Conservation (phyloP, 768 basidiomycete species). For the Mycena floridula region DNA sequence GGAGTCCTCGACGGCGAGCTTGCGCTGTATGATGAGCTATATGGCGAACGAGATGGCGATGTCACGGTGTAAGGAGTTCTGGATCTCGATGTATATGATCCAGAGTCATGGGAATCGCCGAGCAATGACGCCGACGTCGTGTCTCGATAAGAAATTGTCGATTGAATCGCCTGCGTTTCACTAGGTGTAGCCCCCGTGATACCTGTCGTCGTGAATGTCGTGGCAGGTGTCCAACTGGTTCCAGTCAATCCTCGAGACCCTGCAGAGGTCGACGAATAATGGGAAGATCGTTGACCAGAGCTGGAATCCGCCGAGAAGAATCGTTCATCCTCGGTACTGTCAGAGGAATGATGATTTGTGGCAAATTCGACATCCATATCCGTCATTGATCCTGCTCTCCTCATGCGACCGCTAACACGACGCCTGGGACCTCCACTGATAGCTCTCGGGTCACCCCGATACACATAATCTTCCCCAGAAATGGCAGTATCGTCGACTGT, state of each 20-base stretch:
- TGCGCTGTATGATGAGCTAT: constrained; percentile 28
- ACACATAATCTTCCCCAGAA: constrained; percentile 57
- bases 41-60: background rate
- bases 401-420: constrained; percentile 39
- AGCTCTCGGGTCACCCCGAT: constrained; percentile 66
- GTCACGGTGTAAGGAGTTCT: background rate
- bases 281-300: background rate
- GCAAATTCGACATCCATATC: constrained; percentile 56
- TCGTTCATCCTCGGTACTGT: constrained; percentile 3
- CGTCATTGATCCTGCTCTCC: constrained; percentile 69
- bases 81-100: background rate
- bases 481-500: constrained; percentile 74
- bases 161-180: constrained; percentile 1
- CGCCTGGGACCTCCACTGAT: constrained; percentile 58
- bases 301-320: constrained; percentile 1
- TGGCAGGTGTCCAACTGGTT: constrained; percentile 3
- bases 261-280: constrained; percentile 5
- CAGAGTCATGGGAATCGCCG: background rate
- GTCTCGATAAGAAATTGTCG: background rate
- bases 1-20: constrained; percentile 43
- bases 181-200: background rate
- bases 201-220: constrained; percentile 1
- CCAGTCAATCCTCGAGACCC: background rate
- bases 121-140: background rate
- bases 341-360: background rate